These are phyloP conservation scores for Pichia sp. DNA, from an alignment of 1,139 yeast genomes.

Conservation along the genomic window DNA sequence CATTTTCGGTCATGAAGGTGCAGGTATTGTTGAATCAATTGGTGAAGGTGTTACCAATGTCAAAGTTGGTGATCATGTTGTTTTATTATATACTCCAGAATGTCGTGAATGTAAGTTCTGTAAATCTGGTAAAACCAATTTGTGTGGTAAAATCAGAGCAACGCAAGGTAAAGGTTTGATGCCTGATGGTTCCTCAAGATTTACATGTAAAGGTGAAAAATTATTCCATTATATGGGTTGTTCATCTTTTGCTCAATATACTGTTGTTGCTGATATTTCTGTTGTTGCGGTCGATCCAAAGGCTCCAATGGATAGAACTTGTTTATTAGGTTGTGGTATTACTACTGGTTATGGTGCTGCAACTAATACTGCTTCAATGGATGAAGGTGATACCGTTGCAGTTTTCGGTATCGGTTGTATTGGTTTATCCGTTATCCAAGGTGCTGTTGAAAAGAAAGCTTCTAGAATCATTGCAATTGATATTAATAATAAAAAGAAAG, in stretches of 20 bases:
- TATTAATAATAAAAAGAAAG: constrained; percentile 74
- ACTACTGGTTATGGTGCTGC: constrained; percentile 99
- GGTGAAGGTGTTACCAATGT: constrained; percentile 91
- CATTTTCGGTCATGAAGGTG: constrained; percentile 93
- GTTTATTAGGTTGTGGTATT: constrained; percentile 95
- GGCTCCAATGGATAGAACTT: constrained; percentile 81
- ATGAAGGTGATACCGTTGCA: constrained; percentile 89
- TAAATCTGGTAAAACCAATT: constrained; percentile 88
- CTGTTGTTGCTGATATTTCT: constrained; percentile 97
- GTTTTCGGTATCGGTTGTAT: constrained; percentile 98
- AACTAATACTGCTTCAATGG: constrained; percentile 84
- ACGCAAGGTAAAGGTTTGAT: constrained; percentile 87
- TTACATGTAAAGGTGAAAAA: constrained; percentile 75
- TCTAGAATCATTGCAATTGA: constrained; percentile 80
- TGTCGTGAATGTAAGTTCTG: constrained; percentile 95
- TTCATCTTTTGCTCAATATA: constrained; percentile 92
- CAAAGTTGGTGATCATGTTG: constrained; percentile 83
- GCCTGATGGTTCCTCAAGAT: constrained; percentile 95
- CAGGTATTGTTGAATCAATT: constrained; percentile 86
- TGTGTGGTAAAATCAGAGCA: constrained; percentile 85
- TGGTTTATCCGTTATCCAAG: constrained; percentile 92
- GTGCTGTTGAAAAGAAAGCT: constrained; percentile 81
- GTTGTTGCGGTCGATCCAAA: constrained; percentile 83
- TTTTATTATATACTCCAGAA: constrained; percentile 93
- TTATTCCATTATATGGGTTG: constrained; percentile 94